Evolutionary conservation across 2,329 filamentous ascomycete species (phyloP), one percentile per base, ranked within the genome.

Genomic region (Aotearoamyces nothofagi): DNA sequence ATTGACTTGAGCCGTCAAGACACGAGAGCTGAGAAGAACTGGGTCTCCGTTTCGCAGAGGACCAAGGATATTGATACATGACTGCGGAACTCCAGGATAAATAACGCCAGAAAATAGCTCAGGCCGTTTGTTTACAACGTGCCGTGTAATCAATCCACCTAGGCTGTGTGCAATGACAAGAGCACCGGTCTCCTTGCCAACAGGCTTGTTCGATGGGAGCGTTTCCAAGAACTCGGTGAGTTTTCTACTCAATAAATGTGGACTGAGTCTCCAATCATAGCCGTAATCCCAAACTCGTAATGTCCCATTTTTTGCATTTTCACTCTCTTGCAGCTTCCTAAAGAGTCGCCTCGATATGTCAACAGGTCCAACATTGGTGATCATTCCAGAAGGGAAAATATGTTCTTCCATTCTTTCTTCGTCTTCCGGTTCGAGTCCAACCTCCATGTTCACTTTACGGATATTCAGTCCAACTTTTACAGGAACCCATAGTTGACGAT

Each of bases 211-310:
- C 29, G 72, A 84, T 0, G 78, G 78, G 1, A 96, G 58, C 2
- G 55, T 61, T 45, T 79, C 70, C 9, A 96, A 58, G 43, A 81
- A 93, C 11, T 66, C 55, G 19, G 76, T 69, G n/a, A 96, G 57
- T 35, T 70, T 70, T 25, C 63, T 60, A 3, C 79, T 84, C 0
- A 90, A 63, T 1, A 83, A 58, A 44, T 77, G 68, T 1, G 87
- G 87, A 38, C 81, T 90, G 22, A 94, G 58, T 10, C 87, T 68
- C 87, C 87, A 96, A 53, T 96, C 87, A 44, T 93, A 96, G 11
- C 86, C 84, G 46, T 87, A 96, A 43, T 94, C 78, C 60, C 84
- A 84, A 1, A 93, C 67, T 26, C 83, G 66, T 5, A 94, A 57
- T 37, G 67, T 76, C 5, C 81, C 82, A 4, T 58, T 63, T 29